Evolutionary conservation across 169 alveolate genomes (phyloP), one percentile per base, ranked within the genome.

Genomic region (Plasmodium billcollinsi): DNA sequence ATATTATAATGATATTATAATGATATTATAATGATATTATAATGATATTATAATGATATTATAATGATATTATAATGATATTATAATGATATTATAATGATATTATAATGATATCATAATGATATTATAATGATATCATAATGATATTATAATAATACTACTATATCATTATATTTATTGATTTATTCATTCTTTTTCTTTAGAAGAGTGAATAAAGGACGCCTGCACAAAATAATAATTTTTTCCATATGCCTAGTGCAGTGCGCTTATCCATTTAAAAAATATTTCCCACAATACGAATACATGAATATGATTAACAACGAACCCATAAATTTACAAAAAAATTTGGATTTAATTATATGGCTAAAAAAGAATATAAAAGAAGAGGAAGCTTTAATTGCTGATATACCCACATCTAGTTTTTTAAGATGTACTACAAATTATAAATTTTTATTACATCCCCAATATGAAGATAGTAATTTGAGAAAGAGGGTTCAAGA

Each of bases 341-440:
- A 80, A 18, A 80, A 80, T 54, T 7, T 80, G 6, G 83, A 69
- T 33, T 62, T 80, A 29, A 61, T 80, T 14, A 33, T 33, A 24
- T 80, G 90, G 90, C 9, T 80, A 58, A 56, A 72, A 21, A 50
- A 52, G 15, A 80, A 80, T 58, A 14, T 80, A 47, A 69, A 80
- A 61, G 85, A 66, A 56, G 73, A 54, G 0, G 90, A 80, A 67
- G 52, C 76, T 6, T 39, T 80, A 39, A 54, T 80, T 1, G 47
- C 90, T 1, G 90, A 80, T 61, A 80, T 80, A 26, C 90, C 90
- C 12, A 80, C 90, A 67, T 80, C 90, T 2, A 80, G 90, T 15
- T 80, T 80, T 61, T 49, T 80, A 43, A 67, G 90, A 69, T 50
- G 73, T 49, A 80, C 83, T 20, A 80, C 90, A 21, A 69, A 80